A percentile compares a stretch with the other conserved stretches of the same genome.
These are phyloP conservation scores for Termitomyces titanicus DNA, from an alignment of 768 basidiomycete genomes.

Conservation along the genomic window DNA sequence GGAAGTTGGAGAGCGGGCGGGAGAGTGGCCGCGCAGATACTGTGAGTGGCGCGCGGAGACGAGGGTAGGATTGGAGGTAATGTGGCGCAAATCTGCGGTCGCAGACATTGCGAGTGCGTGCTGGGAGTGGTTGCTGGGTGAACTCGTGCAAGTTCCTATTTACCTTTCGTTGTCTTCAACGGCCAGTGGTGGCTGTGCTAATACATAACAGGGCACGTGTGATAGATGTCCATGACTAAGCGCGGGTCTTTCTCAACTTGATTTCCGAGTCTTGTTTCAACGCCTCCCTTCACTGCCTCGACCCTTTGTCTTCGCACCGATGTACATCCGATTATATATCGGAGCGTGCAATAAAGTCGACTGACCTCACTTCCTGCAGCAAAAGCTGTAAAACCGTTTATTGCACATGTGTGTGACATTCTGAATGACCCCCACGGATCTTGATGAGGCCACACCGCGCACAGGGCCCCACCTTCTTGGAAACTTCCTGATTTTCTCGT, in stretches of 20 bases:
- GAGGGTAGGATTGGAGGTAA: constrained; percentile 48
- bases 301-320: neutral
- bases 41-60: constrained; percentile 38
- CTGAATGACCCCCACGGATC: neutral
- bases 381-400: no score
- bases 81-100: constrained; percentile 46
- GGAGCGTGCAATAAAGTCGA: neutral
- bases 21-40: constrained; percentile 28
- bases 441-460: neutral
- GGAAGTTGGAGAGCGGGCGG: constrained; percentile 57
- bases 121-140: neutral
- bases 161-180: neutral
- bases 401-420: neutral
- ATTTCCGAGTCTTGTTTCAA: neutral
- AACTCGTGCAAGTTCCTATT: neutral
- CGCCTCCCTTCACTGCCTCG: neutral
- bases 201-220: neutral
- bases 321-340: neutral
- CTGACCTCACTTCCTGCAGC: no score
- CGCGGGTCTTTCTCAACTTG: neutral
- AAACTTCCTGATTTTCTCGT: neutral
- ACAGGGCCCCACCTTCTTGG: neutral
- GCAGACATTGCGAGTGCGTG: constrained; percentile 4
- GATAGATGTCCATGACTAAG: neutral
- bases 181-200: neutral